Conservation (phyloP, 2,329 filamentous ascomycete species). For the Botrytis byssoidea region DNA sequence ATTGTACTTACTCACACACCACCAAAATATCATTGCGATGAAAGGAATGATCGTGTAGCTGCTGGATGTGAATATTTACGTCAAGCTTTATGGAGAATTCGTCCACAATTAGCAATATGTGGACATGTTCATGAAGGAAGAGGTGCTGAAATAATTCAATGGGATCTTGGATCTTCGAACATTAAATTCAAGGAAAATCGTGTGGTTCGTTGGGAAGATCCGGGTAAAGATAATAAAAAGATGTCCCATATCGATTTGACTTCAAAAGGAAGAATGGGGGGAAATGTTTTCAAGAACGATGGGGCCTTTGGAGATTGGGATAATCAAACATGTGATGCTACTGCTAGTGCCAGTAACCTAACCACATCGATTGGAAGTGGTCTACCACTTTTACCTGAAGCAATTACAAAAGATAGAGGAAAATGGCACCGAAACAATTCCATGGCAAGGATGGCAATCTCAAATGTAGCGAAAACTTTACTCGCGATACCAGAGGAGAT, state of each 20-base stretch:
- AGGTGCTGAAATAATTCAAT: conserved; percentile 61
- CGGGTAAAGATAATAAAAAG: conserved; percentile 55
- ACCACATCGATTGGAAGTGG: background rate
- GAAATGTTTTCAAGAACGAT: conserved; percentile 47
- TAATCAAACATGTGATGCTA: background rate
- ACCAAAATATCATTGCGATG: conserved; percentile 58
- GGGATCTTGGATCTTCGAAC: conserved; percentile 49
- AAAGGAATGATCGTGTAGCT: conserved; percentile 41
- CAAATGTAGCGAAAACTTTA: conserved; percentile 20
- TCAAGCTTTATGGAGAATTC: conserved; percentile 56
- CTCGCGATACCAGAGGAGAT: conserved; percentile 24
- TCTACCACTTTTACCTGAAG: background rate
- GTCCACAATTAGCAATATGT: conserved; percentile 65
- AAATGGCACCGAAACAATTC: background rate
- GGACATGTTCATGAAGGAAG: conserved; percentile 71
- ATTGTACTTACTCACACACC: conserved; percentile 72
- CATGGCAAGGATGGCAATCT: conserved; percentile 20
- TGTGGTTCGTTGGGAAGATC: conserved; percentile 56
- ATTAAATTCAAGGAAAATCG: conserved; percentile 47
- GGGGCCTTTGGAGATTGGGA: conserved; percentile 34
- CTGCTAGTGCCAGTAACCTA: background rate
- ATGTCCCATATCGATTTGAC: conserved; percentile 63
- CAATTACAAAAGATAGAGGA: background rate
- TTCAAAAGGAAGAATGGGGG: conserved; percentile 38
- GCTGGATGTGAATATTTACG: conserved; percentile 61